phyloP scores from a whole-genome alignment of 306 rosid species.

The Abrus pulchellus region DNA sequence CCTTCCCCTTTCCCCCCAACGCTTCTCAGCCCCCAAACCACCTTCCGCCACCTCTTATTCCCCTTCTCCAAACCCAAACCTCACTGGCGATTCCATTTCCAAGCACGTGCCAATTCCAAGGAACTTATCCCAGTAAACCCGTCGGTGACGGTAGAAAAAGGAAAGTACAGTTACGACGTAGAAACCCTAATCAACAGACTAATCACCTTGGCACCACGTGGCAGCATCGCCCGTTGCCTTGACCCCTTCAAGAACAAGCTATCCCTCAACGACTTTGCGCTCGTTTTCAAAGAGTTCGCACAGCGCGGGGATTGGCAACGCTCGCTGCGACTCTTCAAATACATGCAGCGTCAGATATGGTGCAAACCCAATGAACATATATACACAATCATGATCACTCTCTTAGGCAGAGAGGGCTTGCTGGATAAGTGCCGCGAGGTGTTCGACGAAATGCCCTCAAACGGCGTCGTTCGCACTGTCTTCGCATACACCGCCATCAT shows the following conservation, averaged over 20 bases:
- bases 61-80: not conserved
- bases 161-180: conserved; percentile 92
- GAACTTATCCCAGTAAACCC: conserved; percentile 81
- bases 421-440: conserved; percentile 86
- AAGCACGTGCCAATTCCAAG: conserved; percentile 65
- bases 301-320: conserved; percentile 96
- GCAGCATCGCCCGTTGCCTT: conserved; percentile 95
- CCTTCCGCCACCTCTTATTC: conserved; percentile 47
- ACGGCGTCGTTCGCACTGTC: conserved; percentile 79
- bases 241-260: conserved; percentile 92
- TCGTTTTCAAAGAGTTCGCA: conserved; percentile 96
- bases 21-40: conserved; percentile 50
- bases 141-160: conserved; percentile 80
- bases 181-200: conserved; percentile 93
- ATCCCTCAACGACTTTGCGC: conserved; percentile 87
- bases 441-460: conserved; percentile 92
- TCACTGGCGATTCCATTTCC: conserved; percentile 24
- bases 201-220: conserved; percentile 91
- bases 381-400: conserved; percentile 82
- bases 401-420: conserved; percentile 88
- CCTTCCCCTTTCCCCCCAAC: conserved; percentile 57
- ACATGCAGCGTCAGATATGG: conserved; percentile 98
- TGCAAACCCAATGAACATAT: conserved; percentile 96
- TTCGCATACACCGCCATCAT: conserved; percentile 90
- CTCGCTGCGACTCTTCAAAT: conserved; percentile 85